phyloP scores from a whole-genome alignment of 345 rosid genomes.

The Turritis glabra region DNA sequence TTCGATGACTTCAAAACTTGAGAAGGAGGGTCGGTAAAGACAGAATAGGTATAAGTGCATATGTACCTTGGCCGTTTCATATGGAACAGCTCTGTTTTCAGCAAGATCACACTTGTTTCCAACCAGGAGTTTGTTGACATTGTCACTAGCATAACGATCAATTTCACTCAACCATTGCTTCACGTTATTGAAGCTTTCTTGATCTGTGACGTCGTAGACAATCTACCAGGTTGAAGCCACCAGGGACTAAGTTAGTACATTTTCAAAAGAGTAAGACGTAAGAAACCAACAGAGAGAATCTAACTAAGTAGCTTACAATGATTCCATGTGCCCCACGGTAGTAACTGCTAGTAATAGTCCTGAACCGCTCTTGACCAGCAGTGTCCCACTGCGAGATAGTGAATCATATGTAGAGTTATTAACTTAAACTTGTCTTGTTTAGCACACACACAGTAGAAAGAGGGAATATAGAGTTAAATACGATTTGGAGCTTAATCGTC shows the following conservation, averaged over 20 bases:
- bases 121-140: constrained; percentile 72
- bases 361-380: constrained; percentile 94
- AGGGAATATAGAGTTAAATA: constrained; percentile 30
- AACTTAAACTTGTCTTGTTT: neutral
- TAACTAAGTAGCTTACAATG: constrained; percentile 51
- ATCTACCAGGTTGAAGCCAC: constrained; percentile 42
- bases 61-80: constrained; percentile 74
- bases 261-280: neutral
- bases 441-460: neutral
- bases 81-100: constrained; percentile 68
- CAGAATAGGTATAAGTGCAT: neutral
- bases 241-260: neutral
- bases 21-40: neutral
- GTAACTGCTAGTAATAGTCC: constrained; percentile 96
- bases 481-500: constrained; percentile 85
- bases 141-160: constrained; percentile 81
- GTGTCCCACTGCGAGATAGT: constrained; percentile 80
- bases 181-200: constrained; percentile 80
- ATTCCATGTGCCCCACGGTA: constrained; percentile 98
- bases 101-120: constrained; percentile 82
- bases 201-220: constrained; percentile 81
- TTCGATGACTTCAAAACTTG: neutral
- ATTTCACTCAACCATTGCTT: constrained; percentile 81
- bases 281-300: neutral
- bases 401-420: neutral